These are phyloP conservation scores for Sclerotinia spermophila DNA, from an alignment of 2,329 filamentous ascomycete genomes.

Conservation along the genomic window DNA sequence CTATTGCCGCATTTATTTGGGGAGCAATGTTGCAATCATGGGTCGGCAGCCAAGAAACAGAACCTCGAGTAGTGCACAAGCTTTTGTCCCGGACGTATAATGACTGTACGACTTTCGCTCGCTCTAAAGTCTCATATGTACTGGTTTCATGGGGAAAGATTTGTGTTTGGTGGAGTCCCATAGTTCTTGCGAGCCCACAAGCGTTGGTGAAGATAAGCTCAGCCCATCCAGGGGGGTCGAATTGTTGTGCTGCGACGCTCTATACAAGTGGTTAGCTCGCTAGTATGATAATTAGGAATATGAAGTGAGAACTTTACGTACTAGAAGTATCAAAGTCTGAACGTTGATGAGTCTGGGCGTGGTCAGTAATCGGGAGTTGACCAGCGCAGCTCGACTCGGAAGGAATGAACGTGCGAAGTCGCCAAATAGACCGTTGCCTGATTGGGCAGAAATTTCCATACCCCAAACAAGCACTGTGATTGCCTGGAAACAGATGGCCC, in stretches of 20 bases:
- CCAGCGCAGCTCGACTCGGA: constrained; percentile 18
- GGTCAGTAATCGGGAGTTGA: constrained; percentile 17
- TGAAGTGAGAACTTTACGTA: not conserved
- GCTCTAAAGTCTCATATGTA: constrained; percentile 10
- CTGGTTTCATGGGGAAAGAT: constrained; percentile 11
- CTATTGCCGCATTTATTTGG: not conserved
- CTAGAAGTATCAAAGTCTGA: constrained; percentile 17
- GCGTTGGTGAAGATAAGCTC: constrained; percentile 18
- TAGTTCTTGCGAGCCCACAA: constrained; percentile 16
- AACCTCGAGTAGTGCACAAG: constrained; percentile 16
- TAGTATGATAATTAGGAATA: not conserved
- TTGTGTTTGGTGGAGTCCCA: constrained; percentile 13
- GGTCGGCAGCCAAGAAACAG: constrained; percentile 16
- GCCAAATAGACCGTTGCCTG: constrained; percentile 8
- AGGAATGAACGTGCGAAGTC: constrained; percentile 18
- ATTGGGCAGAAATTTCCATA: constrained; percentile 17
- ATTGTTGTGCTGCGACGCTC: constrained; percentile 19
- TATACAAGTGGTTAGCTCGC: constrained; percentile 5
- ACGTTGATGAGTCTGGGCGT: constrained; percentile 18
- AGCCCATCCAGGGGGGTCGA: constrained; percentile 16
- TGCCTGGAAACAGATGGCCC: constrained; percentile 15
- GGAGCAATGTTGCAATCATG: constrained; percentile 10
- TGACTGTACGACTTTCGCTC: constrained; percentile 13
- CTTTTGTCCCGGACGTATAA: constrained; percentile 16
- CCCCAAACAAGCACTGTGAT: constrained; percentile 17